phyloP scores from a whole-genome alignment of 768 basidiomycete genomes.

The Podaxis mareebaensis region DNA sequence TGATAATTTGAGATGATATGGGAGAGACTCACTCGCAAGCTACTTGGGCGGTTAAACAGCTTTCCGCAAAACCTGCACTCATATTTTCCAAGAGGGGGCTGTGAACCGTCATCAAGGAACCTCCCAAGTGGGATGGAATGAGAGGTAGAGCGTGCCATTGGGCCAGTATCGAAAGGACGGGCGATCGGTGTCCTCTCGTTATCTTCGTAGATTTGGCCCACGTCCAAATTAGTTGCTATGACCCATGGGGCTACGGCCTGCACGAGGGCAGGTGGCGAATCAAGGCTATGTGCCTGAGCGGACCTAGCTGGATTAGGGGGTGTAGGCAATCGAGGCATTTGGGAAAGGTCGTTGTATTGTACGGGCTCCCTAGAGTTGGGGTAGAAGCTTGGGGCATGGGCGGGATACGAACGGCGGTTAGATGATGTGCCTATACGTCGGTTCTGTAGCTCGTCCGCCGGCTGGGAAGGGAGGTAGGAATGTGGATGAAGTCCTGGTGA shows the following conservation, averaged over 20 bases:
- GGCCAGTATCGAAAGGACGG: conserved; percentile 18
- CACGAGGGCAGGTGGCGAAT: conserved; percentile 20
- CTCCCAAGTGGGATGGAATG: conserved; percentile 11
- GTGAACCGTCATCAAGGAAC: conserved; percentile 10
- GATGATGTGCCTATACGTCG: not conserved
- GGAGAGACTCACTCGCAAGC: conserved; percentile 59
- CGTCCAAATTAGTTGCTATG: conserved; percentile 27
- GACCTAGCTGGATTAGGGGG: conserved; percentile 7
- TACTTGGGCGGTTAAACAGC: conserved; percentile 80
- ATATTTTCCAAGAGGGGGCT: conserved; percentile 50
- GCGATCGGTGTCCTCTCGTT: conserved; percentile 38
- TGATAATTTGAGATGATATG: conserved; percentile 6
- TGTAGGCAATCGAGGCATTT: conserved; percentile 1
- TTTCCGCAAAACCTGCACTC: conserved; percentile 81
- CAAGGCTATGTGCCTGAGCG: conserved; percentile 7
- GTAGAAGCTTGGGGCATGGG: not conserved
- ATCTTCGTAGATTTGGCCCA: conserved; percentile 27
- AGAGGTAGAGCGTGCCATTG: conserved; percentile 9
- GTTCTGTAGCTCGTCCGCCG: not conserved
- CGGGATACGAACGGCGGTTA: not conserved
- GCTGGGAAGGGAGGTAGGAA: conserved; percentile 8
- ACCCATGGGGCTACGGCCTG: conserved; percentile 24
- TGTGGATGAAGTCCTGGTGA: conserved; percentile 1
- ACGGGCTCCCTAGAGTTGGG: not conserved
- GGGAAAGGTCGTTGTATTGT: not conserved